Conservation (phyloP, 2,329 filamentous ascomycete genomes). For the Aurifilum marmelostoma region DNA sequence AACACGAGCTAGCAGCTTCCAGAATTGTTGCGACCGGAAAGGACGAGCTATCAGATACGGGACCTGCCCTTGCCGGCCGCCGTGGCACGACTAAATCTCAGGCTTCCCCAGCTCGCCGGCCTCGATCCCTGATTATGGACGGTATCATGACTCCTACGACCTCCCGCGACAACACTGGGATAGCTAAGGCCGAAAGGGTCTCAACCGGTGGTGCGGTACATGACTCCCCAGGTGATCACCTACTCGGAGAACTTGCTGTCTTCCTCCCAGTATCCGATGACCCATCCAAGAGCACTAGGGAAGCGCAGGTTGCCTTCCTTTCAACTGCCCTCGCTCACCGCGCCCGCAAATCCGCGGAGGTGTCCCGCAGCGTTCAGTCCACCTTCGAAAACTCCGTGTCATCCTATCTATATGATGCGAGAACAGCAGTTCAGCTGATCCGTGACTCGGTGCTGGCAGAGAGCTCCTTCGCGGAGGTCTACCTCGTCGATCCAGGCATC, state of each 20-base stretch:
- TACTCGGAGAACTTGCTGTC: constrained; percentile 54
- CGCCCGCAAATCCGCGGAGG: constrained; percentile 37
- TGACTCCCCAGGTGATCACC: constrained; percentile 47
- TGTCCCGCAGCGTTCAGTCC: constrained; percentile 51
- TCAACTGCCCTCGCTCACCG: constrained; percentile 20
- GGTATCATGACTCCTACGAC: constrained; percentile 20
- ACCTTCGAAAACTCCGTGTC: constrained; percentile 51
- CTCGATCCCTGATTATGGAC: constrained; percentile 27
- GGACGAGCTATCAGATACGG: constrained; percentile 44
- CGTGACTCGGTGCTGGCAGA: constrained; percentile 58
- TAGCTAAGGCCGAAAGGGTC: constrained; percentile 36
- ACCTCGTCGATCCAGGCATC: constrained; percentile 57
- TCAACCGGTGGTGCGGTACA: constrained; percentile 43
- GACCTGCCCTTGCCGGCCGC: constrained; percentile 31
- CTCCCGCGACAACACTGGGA: constrained; percentile 1
- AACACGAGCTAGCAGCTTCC: constrained; percentile 47
- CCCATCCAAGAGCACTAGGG: constrained; percentile 30
- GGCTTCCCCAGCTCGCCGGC: constrained; percentile 41
- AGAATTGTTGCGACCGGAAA: constrained; percentile 48
- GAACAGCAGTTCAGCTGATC: constrained; percentile 52
- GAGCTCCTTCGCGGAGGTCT: constrained; percentile 51
- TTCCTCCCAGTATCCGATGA: constrained; percentile 42
- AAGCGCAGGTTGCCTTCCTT: constrained; percentile 24
- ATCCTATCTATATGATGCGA: constrained; percentile 50
- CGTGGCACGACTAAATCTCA: constrained; percentile 33